Evolutionary conservation across 495 filamentous ascomycete genomes (phyloP).

Genomic region (Tuber brumale): DNA sequence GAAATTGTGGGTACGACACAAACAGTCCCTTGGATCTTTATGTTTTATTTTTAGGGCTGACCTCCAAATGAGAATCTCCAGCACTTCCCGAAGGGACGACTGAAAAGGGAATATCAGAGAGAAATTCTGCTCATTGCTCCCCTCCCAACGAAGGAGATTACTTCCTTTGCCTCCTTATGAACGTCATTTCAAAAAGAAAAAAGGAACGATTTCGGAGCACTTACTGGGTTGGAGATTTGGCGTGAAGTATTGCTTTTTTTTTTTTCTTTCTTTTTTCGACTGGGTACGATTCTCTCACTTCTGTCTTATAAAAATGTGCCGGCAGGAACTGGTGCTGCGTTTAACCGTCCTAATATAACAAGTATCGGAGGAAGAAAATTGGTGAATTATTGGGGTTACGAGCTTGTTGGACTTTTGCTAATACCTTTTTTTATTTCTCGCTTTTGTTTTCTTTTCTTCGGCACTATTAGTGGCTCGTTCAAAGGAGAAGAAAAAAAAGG

Average conservation of each 20-base stretch:
- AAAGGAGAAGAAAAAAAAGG: neutral
- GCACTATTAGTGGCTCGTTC: neutral
- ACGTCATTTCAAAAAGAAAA: constrained; percentile 1
- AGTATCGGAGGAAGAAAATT: constrained; percentile 7
- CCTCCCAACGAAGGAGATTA: neutral
- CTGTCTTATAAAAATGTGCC: constrained; percentile 24
- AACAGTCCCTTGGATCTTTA: neutral
- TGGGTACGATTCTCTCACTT: constrained; percentile 12
- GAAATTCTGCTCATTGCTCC: neutral
- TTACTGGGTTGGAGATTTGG: constrained; percentile 8
- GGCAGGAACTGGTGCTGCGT: constrained; percentile 31
- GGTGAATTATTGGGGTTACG: constrained; percentile 2
- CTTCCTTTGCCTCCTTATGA: neutral
- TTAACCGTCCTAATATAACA: constrained; percentile 35
- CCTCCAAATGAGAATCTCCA: neutral
- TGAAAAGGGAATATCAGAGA: neutral
- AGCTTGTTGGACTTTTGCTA: constrained; percentile 2
- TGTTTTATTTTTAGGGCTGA: constrained; percentile 7
- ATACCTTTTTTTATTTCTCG: neutral
- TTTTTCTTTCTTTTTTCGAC: constrained; percentile 6
- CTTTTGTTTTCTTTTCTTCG: neutral
- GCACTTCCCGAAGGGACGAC: neutral
- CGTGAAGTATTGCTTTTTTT: constrained; percentile 15
- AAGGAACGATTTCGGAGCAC: neutral
- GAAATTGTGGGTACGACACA: constrained; percentile 4